These are phyloP conservation scores for Chenopodium suecicum DNA, from an alignment of 148 eudicot genomes.

Conservation along the genomic window DNA sequence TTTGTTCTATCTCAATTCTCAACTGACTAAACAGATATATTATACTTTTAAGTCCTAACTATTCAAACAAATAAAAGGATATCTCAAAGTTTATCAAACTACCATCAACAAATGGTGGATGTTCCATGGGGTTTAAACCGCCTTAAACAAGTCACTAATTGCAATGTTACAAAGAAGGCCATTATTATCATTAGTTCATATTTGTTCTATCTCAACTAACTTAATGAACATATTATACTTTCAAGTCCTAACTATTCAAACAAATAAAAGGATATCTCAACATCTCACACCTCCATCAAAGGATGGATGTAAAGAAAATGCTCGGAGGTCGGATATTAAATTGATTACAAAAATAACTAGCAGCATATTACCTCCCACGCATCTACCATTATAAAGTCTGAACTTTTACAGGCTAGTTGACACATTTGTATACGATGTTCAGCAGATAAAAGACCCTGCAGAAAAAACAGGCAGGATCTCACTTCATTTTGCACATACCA, in stretches of 20 bases:
- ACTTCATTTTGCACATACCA: not conserved
- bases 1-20: not conserved
- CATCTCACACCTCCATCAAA: not conserved
- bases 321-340: not conserved
- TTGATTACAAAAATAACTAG: constrained; percentile 7
- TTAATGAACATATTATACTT: not conserved
- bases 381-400: constrained; percentile 86
- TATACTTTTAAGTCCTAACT: not conserved
- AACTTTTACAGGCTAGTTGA: constrained; percentile 72
- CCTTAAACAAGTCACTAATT: not conserved
- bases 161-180: not conserved
- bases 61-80: not conserved
- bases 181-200: not conserved
- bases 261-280: not conserved
- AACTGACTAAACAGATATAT: not conserved
- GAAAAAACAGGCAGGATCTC: constrained; percentile 6
- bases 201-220: not conserved
- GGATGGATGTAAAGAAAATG: not conserved
- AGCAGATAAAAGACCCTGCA: constrained; percentile 74
- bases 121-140: not conserved
- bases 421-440: constrained; percentile 86
- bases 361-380: constrained; percentile 78
- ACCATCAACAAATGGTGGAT: not conserved
- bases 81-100: not conserved
- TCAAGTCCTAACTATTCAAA: not conserved